Conservation (phyloP, 805 yeast genomes). For the Lipomyces kockii region DNA sequence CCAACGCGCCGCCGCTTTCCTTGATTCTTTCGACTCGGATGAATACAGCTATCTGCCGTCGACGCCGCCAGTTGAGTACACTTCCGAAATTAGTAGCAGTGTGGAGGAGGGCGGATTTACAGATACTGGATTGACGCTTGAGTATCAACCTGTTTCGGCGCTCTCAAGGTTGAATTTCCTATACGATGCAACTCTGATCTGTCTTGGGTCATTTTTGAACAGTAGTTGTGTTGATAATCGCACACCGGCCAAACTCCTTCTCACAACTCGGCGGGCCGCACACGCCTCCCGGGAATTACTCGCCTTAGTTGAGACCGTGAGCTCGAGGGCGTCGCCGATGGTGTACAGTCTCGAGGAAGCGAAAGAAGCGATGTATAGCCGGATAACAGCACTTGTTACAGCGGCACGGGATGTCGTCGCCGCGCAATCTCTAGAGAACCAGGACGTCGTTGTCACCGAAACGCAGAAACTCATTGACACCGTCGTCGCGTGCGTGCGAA, state of each 20-base stretch:
- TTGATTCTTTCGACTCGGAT: constrained; percentile 43
- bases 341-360: constrained; percentile 43
- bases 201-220: constrained; percentile 45
- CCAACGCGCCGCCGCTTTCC: constrained; percentile 43
- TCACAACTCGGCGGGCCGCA: constrained; percentile 48
- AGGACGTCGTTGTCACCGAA: constrained; percentile 9
- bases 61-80: constrained; percentile 3
- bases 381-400: constrained; percentile 45
- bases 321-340: constrained; percentile 39
- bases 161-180: constrained; percentile 46
- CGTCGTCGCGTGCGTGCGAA: constrained; percentile 44
- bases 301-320: constrained; percentile 45
- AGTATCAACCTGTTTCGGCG: constrained; percentile 37
- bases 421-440: constrained; percentile 12
- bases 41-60: neutral
- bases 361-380: constrained; percentile 45
- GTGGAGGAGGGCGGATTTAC: neutral
- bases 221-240: constrained; percentile 35
- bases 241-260: constrained; percentile 40
- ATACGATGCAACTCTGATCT: constrained; percentile 44
- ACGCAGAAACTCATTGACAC: constrained; percentile 24
- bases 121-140: neutral
- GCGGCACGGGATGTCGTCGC: constrained; percentile 48
- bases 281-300: constrained; percentile 49
- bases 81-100: neutral